Evolutionary conservation across 2,329 filamentous ascomycete species (phyloP).

Genomic region (Metarhizium sp.): DNA sequence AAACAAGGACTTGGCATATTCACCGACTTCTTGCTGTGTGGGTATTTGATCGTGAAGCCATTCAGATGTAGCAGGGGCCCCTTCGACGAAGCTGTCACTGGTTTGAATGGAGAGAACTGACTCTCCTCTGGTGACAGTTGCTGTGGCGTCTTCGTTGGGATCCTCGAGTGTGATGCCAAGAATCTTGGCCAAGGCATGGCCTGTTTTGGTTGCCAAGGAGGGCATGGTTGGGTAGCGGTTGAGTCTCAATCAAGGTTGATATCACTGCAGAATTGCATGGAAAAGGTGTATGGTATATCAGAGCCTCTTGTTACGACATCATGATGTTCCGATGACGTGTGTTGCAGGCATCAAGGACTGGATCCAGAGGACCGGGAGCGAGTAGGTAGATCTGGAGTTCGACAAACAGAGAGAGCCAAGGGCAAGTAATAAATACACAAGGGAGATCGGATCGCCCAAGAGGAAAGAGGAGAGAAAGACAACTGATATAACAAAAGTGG

Average conservation of each 20-base stretch:
- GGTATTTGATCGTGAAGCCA: conserved; percentile 61
- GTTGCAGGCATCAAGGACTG: background rate
- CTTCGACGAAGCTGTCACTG: conserved; percentile 72
- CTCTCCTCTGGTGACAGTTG: conserved; percentile 65
- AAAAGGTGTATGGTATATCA: background rate
- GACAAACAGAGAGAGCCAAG: background rate
- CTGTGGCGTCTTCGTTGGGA: conserved; percentile 31
- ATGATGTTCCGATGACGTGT: background rate
- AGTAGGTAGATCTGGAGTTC: background rate
- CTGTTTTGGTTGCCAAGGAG: conserved; percentile 44
- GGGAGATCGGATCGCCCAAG: background rate
- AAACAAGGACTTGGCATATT: conserved; percentile 66
- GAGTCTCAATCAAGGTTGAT: background rate
- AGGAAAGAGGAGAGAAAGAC: background rate
- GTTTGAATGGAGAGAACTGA: conserved; percentile 67
- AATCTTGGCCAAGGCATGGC: conserved; percentile 65
- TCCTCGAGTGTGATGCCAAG: conserved; percentile 74
- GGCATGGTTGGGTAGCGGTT: conserved; percentile 20
- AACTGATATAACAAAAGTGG: background rate
- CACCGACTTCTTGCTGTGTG: conserved; percentile 36
- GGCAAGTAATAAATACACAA: background rate
- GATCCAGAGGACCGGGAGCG: background rate
- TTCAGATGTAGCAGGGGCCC: conserved; percentile 65
- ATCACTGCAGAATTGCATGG: background rate
- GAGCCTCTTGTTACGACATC: background rate